These are phyloP conservation scores for Petrea volubilis DNA, from an alignment of 257 asterid genomes.

Conservation along the genomic window DNA sequence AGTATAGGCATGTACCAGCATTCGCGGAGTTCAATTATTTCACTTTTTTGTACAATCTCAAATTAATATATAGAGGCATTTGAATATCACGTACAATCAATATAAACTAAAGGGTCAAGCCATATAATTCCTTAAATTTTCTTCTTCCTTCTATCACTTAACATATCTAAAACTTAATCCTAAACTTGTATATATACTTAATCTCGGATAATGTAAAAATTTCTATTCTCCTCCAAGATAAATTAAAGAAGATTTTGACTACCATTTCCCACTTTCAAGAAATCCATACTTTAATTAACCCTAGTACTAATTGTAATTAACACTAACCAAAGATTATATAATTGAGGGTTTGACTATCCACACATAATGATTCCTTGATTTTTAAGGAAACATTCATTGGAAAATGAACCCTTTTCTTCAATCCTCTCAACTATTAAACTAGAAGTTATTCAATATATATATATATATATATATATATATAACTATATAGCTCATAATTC, in stretches of 20 bases:
- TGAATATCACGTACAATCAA: too few species aligned
- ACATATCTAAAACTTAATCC: too few species aligned
- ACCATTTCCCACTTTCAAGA: constrained; percentile 23
- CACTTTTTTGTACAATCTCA: too few species aligned
- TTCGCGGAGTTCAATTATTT: too few species aligned
- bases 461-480: too few species aligned
- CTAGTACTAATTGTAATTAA: neutral
- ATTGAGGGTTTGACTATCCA: constrained; percentile 33
- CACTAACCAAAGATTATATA: constrained; percentile 19
- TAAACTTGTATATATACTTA: too few species aligned
- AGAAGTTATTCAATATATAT: neutral
- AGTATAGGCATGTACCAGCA: too few species aligned
- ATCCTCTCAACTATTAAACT: constrained; percentile 22
- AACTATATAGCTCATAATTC: constrained; percentile 16
- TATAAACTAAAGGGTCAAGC: too few species aligned
- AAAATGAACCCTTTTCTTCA: constrained; percentile 29
- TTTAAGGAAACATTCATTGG: constrained; percentile 46
- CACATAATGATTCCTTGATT: constrained; percentile 36
- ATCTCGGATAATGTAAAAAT: neutral
- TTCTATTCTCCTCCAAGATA: neutral
- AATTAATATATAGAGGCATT: too few species aligned
- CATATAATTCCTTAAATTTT: too few species aligned
- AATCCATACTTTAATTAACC: constrained; percentile 15
- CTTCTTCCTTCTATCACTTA: too few species aligned
- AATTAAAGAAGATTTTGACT: neutral